Base-by-base conservation (phyloP, 2,329 filamentous ascomycete species). In the Chrysoporthe deuterocubensis region DNA sequence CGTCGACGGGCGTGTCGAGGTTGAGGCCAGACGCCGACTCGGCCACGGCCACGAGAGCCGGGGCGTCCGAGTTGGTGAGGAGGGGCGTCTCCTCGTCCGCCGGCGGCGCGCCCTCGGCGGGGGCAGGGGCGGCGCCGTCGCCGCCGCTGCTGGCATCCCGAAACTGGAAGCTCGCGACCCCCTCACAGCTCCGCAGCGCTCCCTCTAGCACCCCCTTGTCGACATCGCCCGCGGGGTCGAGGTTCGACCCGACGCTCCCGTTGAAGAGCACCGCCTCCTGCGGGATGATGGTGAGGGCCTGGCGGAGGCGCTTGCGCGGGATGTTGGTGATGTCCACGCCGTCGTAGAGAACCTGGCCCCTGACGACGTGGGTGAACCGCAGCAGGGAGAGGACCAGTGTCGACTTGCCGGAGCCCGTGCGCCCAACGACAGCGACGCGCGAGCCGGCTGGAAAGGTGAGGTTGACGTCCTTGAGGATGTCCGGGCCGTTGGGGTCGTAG, bases 401-500 rank as follows among this genome's bases (percentile, higher is more conserved):
- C 16, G 85, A 89, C 75, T 92, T 92, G 1, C 90, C 90, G 16
- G 87, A 89, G 0, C 88, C 84, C 0, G 90, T 92, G 7, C 90
- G 85, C 2, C 90, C 90, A 8, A 90, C 87, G 16, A 92, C 80
- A 1, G 89, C 90, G 1, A 87, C 89, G 40, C 87, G 89, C 13
- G 87, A 87, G 4, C 90, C 88, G 0, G 86, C 89, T 6, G 62
- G 58, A 61, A 77, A 69, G 16, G 50, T 66, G 11, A 78, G 68
- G 48, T 68, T 74, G 40, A 78, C 67, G 54, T 76, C 70, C 32
- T 70, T 71, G 26, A 78, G 69, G 62, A 77, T 75, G 52, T 76
- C 73, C 3, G 73, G 74, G 2, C 74, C 74, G 56, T 76, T 72
- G 3, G 44, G 65, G 21, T 72, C 69, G 64, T 78, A 78, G 13